Base-by-base conservation (phyloP, 1,284 basidiomycete species). In the Wolfiporia cocos region DNA sequence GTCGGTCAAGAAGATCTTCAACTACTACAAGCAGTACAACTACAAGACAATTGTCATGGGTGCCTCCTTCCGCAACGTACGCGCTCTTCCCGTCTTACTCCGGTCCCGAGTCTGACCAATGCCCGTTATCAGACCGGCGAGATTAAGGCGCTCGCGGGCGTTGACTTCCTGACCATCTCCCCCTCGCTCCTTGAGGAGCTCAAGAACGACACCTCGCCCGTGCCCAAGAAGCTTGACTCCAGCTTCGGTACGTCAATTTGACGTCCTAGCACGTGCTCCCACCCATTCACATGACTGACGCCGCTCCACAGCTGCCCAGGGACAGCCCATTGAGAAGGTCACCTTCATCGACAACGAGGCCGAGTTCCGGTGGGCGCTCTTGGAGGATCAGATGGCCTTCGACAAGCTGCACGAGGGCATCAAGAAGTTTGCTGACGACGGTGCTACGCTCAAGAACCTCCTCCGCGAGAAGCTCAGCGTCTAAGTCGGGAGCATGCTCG, bases 41-140 rank as follows among this genome's bases (percentile, higher is more conserved):
- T 98, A 98, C 82, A 92, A 94, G 63, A 99, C 95, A 55, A 98
- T 98, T 66, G 94, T 99, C 66, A 99, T 99, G 95, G 95, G 95
- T 65, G 95, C 95, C 49, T 96, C 92, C 42, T 99, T 99, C 93
- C 88, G 92, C 63, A 95, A 95, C 74, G 84, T 90, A 31, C 5
- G 30, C 22, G 11, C 9, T 19, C 11, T 14, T 7, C 21, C 3
- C 15, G 21, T 12, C 12, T 29, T 18, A 17, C 18, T 10, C 18
- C 10, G 17, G 32, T 34, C n/a, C n/a, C n/a, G n/a, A n/a, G n/a
- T n/a, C n/a, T 60, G 47, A 49, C 31, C 44, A 50, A 20, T 21
- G 36, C 11, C 17, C 6, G 32, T 17, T 32, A 34, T 22, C 46
- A 92, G 87, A 68, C 69, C 45, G 89, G 90, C 58, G 95, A 98